Evolutionary conservation across 352 stramenopile genomes (phyloP), one percentile per base, ranked within the genome.

Genomic region (Pseudoperonospora humuli): DNA sequence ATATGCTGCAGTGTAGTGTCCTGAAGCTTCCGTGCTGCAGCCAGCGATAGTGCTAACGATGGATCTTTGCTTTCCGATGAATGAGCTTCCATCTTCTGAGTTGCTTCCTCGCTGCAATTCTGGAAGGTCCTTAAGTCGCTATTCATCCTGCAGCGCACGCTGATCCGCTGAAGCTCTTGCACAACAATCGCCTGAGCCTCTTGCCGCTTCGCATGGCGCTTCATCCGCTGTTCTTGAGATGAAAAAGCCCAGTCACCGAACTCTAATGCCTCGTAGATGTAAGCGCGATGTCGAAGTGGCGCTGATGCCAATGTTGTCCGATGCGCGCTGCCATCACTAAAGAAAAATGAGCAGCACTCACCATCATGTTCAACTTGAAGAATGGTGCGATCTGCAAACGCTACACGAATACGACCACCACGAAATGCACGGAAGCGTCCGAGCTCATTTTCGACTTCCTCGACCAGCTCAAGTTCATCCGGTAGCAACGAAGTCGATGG

Each of bases 311-410:
- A 36, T 1, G 69, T 86, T n/a, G 58, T 77, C 13, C 47, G 29
- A 0, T 42, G 57, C 2, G 29, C 39, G 7, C 49, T 66, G 10
- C 78, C 75, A 23, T 82, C 68, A 0, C 60, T 34, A 42, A 82
- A 75, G 31, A 74, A 70, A 43, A 87, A 80, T 1, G 47, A 55
- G 39, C 73, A 87, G 14, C 45, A 51, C 3, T 67, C 60, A 11
- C 36, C 44, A 17, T 54, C 41, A 11, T 32, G 36, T n/a, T 73
- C 54, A 17, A 86, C 51, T 34, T 79, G 61, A 17, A 88, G 50
- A 20, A 92, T 88, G 13, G 80, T 88, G 26, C 80, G 75, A 28
- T 92, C 77, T 8, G 57, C 35, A 31, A 89, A 89, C 14, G 63
- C 62, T 31, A 79, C 73, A 21, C 77, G 79, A 20, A 89, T 61